phyloP scores from a whole-genome alignment of 148 eudicot species.

The Spergularia bocconei region DNA sequence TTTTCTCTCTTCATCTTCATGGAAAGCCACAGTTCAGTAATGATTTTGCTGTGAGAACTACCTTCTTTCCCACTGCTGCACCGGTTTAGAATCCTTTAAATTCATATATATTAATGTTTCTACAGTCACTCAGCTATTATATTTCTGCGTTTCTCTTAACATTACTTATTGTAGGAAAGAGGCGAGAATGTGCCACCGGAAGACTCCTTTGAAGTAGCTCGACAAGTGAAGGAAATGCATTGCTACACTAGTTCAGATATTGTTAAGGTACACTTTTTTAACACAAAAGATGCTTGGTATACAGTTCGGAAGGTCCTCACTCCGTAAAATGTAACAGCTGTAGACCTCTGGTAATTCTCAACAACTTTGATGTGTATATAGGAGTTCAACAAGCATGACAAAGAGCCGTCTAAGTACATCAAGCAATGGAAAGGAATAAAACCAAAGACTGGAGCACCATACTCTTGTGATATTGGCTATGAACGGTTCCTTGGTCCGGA shows the following conservation, averaged over 20 bases:
- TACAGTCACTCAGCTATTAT: neutral
- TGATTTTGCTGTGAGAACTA: neutral
- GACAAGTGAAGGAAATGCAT: constrained; percentile 92
- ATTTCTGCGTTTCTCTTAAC: constrained; percentile 8
- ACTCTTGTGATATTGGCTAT: constrained; percentile 92
- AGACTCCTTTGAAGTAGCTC: constrained; percentile 95
- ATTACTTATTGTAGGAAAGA: constrained; percentile 68
- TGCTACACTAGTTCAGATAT: constrained; percentile 95
- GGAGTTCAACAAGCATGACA: constrained; percentile 99
- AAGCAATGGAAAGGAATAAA: constrained; percentile 96
- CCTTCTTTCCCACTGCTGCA: neutral
- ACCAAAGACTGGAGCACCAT: constrained; percentile 97
- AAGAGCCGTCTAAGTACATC: constrained; percentile 82
- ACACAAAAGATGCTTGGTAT: neutral
- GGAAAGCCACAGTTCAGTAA: neutral
- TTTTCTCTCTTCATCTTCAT: neutral
- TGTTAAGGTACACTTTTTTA: constrained; percentile 59
- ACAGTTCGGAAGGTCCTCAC: neutral
- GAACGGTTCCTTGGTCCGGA: constrained; percentile 98
- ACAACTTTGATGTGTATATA: constrained; percentile 28
- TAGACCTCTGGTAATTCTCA: neutral
- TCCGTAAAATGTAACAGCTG: constrained; percentile 4
- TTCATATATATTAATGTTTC: neutral
- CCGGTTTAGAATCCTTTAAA: neutral
- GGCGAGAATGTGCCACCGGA: constrained; percentile 96